Base-by-base conservation (phyloP, 2,329 filamentous ascomycete species). In the Pseudopyricularia javanii region DNA sequence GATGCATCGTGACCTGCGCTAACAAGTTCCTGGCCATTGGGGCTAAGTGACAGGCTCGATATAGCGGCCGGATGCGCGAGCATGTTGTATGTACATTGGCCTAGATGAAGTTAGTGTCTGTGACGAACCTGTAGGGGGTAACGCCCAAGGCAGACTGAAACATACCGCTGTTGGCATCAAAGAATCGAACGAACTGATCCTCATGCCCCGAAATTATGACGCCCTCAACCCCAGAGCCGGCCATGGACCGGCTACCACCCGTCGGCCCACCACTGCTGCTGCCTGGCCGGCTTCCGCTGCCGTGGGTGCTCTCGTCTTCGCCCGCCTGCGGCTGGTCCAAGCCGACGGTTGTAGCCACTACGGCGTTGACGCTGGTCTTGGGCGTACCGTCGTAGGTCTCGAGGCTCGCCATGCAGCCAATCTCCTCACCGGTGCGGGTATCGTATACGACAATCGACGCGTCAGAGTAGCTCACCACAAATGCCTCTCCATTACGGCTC, bases 51-150 rank as follows among this genome's bases (percentile, higher is more conserved):
- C 5, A 98, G 78, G 26, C 88, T 86, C 1, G 93, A 94, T 59
- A 98, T 96, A 54, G 93, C 85, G 3, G 91, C 86, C 1, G 93
- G 90, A 62, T 98, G 93, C 6, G 93, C 93, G 55, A 97, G 82
- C 93, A 98, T 98, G 63, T 87, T 94, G 70, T 98, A 98, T 58
- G 93, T 97, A 71, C 91, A 96, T 89, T 98, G 93, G 54, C 93
- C 93, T 97, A 43, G 59, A n/a, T 30, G 28, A 8, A n/a, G 7
- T 26, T 45, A 45, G 40, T 45, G 24, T 14, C 24, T 7, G 40
- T 20, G 11, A 11, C 7, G 20, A 6, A 7, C 3, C 6, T 24
- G 15, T 11, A 22, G 7, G 4, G 8, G 20, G 20, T 26, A 22
- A 17, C 15, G 24, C n/a, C n/a, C n/a, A 22, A 45, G 7, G 20